Conservation (phyloP, 1,284 basidiomycete species). For the Abortiporus biennis region DNA sequence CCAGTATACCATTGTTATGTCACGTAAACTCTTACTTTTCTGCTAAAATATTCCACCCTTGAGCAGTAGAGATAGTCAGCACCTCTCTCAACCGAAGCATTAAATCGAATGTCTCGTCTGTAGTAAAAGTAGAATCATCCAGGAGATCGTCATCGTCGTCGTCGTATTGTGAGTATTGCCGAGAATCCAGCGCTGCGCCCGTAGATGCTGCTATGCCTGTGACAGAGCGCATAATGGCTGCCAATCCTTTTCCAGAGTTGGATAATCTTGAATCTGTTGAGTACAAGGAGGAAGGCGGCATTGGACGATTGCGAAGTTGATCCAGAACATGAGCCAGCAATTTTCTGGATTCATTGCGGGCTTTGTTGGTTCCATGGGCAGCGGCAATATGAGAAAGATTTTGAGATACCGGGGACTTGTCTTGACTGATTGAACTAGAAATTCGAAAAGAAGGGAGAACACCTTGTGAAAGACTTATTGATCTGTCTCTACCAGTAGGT, state of each 20-base stretch:
- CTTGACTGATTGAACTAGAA: conserved; percentile 24
- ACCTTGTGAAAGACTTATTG: conserved; percentile 22
- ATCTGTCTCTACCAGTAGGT: conserved; percentile 15
- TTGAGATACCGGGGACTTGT: conserved; percentile 18
- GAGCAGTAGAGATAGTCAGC: conserved; percentile 44
- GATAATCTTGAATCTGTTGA: conserved; percentile 21
- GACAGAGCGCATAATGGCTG: conserved; percentile 37
- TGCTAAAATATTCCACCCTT: conserved; percentile 53
- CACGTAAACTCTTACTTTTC: conserved; percentile 32
- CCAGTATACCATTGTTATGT: background rate
- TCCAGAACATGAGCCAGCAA: conserved; percentile 50
- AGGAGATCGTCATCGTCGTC: conserved; percentile 49
- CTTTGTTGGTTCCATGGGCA: conserved; percentile 29
- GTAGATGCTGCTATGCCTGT: conserved; percentile 32
- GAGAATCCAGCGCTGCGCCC: conserved; percentile 17
- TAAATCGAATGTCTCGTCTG: conserved; percentile 55
- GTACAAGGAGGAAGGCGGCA: conserved; percentile 46
- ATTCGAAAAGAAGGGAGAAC: conserved; percentile 26
- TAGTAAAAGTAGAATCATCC: conserved; percentile 38
- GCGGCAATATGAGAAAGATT: conserved; percentile 7
- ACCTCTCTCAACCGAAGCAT: conserved; percentile 58
- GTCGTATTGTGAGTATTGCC: conserved; percentile 26
- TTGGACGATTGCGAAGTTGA: conserved; percentile 46
- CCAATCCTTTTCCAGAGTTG: conserved; percentile 28
- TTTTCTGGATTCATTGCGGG: conserved; percentile 52